phyloP scores from a whole-genome alignment of 1,284 basidiomycete species.

The Leccinum subrobustum region DNA sequence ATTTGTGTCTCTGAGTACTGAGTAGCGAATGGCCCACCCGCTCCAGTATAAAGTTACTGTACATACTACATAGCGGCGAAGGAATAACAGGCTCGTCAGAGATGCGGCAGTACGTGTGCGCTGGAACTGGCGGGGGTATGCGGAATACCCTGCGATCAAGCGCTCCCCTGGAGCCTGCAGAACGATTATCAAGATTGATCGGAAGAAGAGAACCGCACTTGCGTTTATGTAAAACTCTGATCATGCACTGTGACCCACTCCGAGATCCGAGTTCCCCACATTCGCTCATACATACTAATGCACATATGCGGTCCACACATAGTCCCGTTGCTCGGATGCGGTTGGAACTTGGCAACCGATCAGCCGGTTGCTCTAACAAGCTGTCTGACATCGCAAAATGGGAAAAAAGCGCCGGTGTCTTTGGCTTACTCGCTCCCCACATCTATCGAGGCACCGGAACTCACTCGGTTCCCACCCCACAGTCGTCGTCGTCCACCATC shows the following conservation, averaged over 20 bases:
- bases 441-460: not conserved
- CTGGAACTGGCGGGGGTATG: too few species aligned
- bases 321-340: not conserved
- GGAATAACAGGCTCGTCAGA: not conserved
- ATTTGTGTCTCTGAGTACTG: not conserved
- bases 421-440: not conserved
- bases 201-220: not conserved
- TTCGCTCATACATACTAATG: too few species aligned
- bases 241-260: not conserved
- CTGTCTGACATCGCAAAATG: not conserved
- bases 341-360: not conserved
- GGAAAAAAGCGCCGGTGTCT: not conserved
- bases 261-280: too few species aligned
- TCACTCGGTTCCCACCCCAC: not conserved
- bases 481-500: not conserved
- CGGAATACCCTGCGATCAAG: not conserved
- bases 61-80: not conserved
- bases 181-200: not conserved
- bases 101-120: not conserved
- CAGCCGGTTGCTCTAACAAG: not conserved
- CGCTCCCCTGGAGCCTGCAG: not conserved
- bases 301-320: not conserved
- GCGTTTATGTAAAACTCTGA: not conserved
- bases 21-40: not conserved
- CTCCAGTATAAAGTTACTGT: not conserved